Percentiles rank a stretch among this genome's conserved stretches.
These are phyloP conservation scores for Telfairia occidentalis DNA, from an alignment of 331 rosid species.

Conservation along the genomic window DNA sequence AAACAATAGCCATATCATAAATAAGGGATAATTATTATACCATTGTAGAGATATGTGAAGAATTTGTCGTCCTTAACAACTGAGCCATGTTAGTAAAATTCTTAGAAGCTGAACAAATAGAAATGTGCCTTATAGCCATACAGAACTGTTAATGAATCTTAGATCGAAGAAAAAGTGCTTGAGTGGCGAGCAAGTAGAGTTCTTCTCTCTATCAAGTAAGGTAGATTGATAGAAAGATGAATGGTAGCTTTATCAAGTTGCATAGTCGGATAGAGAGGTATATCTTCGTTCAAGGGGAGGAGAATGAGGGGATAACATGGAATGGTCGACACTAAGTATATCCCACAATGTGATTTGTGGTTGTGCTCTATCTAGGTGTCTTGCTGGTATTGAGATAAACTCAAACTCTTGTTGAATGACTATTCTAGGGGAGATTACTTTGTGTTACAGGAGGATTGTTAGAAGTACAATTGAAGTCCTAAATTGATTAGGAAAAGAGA, in stretches of 20 bases:
- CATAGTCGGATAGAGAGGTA: neutral
- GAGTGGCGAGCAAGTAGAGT: neutral
- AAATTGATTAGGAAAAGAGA: too few relatives aligned
- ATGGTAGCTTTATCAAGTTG: neutral
- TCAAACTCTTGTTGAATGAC: too few relatives aligned
- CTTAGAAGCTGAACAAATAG: neutral
- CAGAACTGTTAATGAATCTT: neutral
- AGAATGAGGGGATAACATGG: neutral
- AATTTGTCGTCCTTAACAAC: neutral
- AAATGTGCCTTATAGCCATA: neutral
- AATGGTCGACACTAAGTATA: neutral
- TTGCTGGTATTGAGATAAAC: neutral
- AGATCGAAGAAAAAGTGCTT: neutral
- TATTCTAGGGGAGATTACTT: too few relatives aligned
- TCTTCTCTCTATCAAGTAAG: neutral
- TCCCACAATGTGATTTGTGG: neutral
- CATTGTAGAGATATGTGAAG: neutral
- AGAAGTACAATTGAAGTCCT: too few relatives aligned
- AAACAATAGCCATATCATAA: too few relatives aligned
- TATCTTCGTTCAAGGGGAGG: neutral
- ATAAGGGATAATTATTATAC: too few relatives aligned
- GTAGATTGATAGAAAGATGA: neutral
- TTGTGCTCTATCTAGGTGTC: neutral
- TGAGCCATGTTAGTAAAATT: neutral
- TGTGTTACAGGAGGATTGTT: too few relatives aligned